A percentile compares a stretch with the other conserved stretches of the same genome.
These are phyloP conservation scores for Nitzschia sp. DNA, from an alignment of 108 stramenopile species.

Conservation along the genomic window DNA sequence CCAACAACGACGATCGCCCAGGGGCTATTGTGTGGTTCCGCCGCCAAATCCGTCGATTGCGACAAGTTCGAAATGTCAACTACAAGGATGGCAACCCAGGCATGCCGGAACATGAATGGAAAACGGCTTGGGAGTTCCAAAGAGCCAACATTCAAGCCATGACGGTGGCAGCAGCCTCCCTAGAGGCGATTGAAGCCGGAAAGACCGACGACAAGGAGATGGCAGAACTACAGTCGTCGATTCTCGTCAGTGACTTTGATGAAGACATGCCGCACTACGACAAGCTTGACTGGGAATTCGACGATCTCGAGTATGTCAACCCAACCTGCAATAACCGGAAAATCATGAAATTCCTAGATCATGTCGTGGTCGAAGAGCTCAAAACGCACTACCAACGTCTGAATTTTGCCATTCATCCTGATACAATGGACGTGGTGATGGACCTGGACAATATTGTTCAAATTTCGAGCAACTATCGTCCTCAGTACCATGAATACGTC, in stretches of 20 bases:
- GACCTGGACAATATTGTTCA: conserved; percentile 73
- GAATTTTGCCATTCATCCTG: conserved; percentile 34
- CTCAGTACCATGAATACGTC: conserved; percentile 78
- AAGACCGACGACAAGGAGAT: background rate
- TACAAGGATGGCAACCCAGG: conserved; percentile 20
- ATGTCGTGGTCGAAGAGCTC: conserved; percentile 45
- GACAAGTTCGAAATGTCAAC: conserved; percentile 7
- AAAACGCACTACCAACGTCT: conserved; percentile 45
- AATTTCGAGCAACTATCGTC: conserved; percentile 72
- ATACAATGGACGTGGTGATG: conserved; percentile 50
- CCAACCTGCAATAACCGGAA: conserved; percentile 19
- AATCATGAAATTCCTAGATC: conserved; percentile 20
- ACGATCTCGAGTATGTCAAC: conserved; percentile 27
- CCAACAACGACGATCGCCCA: conserved; percentile 5
- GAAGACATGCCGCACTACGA: conserved; percentile 21
- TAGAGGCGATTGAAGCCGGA: background rate
- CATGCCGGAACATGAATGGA: conserved; percentile 31
- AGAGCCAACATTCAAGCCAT: conserved; percentile 25
- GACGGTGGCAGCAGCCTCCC: conserved; percentile 4
- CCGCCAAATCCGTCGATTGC: conserved; percentile 15
- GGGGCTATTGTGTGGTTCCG: conserved; percentile 3
- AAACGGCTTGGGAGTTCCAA: conserved; percentile 23
- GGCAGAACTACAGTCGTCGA: background rate
- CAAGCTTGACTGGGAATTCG: conserved; percentile 5
- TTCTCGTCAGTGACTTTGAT: conserved; percentile 24